These are phyloP conservation scores for Selenicereus undatus DNA, from an alignment of 148 eudicot species.

Conservation along the genomic window DNA sequence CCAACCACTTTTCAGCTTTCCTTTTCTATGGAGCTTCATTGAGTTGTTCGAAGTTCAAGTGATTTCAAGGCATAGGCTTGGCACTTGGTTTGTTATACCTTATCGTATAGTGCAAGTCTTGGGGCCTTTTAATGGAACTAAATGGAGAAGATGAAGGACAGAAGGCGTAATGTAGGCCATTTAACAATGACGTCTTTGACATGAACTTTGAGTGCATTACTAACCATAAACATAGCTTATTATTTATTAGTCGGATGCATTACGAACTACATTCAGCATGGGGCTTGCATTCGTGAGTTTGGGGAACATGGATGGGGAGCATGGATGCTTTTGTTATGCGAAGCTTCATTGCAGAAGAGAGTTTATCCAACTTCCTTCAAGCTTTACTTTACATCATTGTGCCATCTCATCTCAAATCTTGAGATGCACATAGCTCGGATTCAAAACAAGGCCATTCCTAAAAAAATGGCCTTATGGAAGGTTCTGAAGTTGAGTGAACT, in stretches of 20 bases:
- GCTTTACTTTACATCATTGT: no score
- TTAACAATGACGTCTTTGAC: not conserved
- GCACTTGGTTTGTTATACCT: not conserved
- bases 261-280: no score
- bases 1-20: not conserved
- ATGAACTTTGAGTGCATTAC: not conserved
- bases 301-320: not conserved
- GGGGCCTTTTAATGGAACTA: not conserved
- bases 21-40: not conserved
- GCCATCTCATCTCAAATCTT: no score
- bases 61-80: not conserved
- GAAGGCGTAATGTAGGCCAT: not conserved
- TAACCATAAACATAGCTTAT: not conserved
- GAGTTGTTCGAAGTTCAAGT: not conserved
- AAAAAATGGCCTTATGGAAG: no score
- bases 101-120: not conserved
- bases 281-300: no score
- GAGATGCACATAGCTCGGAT: no score
- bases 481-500: no score
- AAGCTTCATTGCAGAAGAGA: not conserved
- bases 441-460: no score
- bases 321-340: not conserved
- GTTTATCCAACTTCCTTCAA: no score
- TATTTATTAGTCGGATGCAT: not conserved
- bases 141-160: not conserved